Percentiles rank a stretch among this genome's conserved stretches.
Conservation (phyloP, 768 basidiomycete genomes). For the Lenzites betulinus region DNA sequence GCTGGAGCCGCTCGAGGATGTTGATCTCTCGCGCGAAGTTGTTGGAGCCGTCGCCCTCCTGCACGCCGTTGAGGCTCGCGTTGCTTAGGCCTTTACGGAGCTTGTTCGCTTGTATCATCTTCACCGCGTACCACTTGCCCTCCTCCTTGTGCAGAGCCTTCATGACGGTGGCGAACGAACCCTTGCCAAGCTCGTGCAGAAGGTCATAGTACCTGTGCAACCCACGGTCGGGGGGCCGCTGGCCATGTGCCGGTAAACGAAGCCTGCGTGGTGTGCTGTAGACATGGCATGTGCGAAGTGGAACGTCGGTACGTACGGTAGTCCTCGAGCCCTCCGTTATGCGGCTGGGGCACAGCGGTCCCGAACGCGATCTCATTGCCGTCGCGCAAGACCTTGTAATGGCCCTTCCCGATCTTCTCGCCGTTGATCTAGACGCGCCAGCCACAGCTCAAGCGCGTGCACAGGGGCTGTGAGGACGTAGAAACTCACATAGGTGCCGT, state of each 20-base stretch:
- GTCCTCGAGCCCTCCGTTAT: slow-evolving; percentile 56
- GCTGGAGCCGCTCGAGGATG: slow-evolving; percentile 75
- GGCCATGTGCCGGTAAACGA: slow-evolving; percentile 69
- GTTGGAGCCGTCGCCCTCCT: slow-evolving; percentile 13
- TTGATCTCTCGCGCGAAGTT: slow-evolving; percentile 72
- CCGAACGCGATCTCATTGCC: slow-evolving; percentile 92
- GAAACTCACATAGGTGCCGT: slow-evolving; percentile 32
- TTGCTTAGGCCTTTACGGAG: slow-evolving; percentile 35
- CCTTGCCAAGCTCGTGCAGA: slow-evolving; percentile 76
- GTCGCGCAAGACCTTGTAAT: slow-evolving; percentile 60
- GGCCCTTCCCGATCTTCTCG: slow-evolving; percentile 57
- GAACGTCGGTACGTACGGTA: slow-evolving; percentile 55
- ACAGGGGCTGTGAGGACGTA: not conserved
- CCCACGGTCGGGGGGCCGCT: slow-evolving; percentile 50
- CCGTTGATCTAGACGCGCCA: slow-evolving; percentile 60
- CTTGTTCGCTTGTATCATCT: slow-evolving; percentile 70
- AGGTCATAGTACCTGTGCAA: slow-evolving; percentile 70
- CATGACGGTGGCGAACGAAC: slow-evolving; percentile 89
- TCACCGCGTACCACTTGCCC: slow-evolving; percentile 82
- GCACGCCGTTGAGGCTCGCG: slow-evolving; percentile 11
- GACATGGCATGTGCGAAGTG: not conserved
- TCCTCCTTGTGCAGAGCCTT: slow-evolving; percentile 74
- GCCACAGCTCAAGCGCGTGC: not conserved
- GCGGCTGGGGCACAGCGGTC: slow-evolving; percentile 46
- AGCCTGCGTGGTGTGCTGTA: slow-evolving; percentile 45